Evolutionary conservation across 495 filamentous ascomycete genomes (phyloP), one percentile per base, ranked within the genome.

Genomic region (Hypoxylon fuscum): DNA sequence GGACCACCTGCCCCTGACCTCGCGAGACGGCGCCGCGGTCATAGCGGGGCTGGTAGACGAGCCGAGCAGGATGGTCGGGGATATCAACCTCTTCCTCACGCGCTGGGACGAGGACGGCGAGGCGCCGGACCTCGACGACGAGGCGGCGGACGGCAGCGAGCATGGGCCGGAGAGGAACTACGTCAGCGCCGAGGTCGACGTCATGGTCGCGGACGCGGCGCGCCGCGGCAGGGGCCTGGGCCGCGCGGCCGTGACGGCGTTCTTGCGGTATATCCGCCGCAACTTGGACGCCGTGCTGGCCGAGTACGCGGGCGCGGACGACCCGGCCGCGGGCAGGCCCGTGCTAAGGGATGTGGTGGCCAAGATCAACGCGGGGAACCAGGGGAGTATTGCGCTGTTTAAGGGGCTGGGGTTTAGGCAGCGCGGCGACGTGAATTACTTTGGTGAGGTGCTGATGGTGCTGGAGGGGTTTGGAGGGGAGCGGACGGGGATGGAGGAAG

Each of bases 71-170:
- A 96, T 96, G 90, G 66, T 95, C 10, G 93, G 93, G 3, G 93
- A 97, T 64, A 83, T 96, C 32, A 97, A 97, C 64, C 77, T 96
- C 1, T 96, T 97, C 70, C 79, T 96, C 3, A 83, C 80, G 15
- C 72, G 75, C 0, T 70, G 71, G 48, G 75, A 79, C n/a, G 64
- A 70, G 3, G 77, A 76, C 9, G 68, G 68, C 0, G 62, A 71
- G 5, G 72, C 68, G 3, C 67, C 35, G 10, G 46, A 45, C 0
- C 35, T 59, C 17, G 55, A 72, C 6, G 21, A 6, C 14, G 22
- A 14, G 22, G 51, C n/a, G n/a, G n/a, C n/a, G n/a, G n/a, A n/a
- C n/a, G n/a, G n/a, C n/a, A n/a, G n/a, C n/a, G n/a, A n/a, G n/a
- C n/a, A n/a, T n/a, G n/a, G n/a, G n/a, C n/a, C n/a, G n/a, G n/a